Evolutionary conservation across 192 early-diverging fungal species (phyloP).

Genomic region (Chytriomyces sp.): DNA sequence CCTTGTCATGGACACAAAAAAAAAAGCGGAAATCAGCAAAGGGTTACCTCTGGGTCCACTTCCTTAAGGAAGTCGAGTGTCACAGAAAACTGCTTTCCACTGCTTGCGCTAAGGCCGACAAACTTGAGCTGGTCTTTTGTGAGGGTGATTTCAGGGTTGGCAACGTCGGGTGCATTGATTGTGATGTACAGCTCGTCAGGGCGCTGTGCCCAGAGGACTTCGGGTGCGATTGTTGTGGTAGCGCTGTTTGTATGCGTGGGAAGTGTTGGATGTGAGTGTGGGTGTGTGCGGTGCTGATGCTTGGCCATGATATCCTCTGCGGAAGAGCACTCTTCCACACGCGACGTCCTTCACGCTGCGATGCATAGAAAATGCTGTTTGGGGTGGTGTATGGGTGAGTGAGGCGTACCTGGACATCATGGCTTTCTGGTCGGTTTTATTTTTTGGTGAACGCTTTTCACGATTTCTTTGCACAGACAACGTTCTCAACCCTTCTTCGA

Average conservation of each 20-base stretch:
- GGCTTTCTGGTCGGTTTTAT: too few relatives aligned
- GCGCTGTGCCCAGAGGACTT: constrained; percentile 91
- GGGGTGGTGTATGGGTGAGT: too few relatives aligned
- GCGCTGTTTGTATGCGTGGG: constrained; percentile 5
- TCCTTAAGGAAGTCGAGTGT: constrained; percentile 76
- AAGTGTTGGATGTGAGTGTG: background rate
- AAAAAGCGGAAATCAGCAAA: constrained; percentile 3
- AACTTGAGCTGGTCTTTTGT: constrained; percentile 65
- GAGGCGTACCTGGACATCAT: too few relatives aligned
- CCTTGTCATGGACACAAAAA: constrained; percentile 2
- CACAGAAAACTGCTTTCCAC: constrained; percentile 72
- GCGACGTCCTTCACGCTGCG: too few relatives aligned
- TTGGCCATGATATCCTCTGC: too few relatives aligned
- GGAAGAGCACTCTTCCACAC: too few relatives aligned
- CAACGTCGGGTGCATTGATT: constrained; percentile 74
- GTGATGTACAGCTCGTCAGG: constrained; percentile 82
- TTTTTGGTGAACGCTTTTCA: too few relatives aligned
- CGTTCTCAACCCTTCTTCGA: too few relatives aligned
- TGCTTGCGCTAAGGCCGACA: constrained; percentile 58
- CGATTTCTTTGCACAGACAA: too few relatives aligned
- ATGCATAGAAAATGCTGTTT: too few relatives aligned
- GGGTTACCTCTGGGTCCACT: constrained; percentile 73
- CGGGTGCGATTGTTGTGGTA: constrained; percentile 40
- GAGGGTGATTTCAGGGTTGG: constrained; percentile 58
- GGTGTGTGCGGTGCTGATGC: background rate